Evolutionary conservation across 164 flowering plant genomes (phyloP), one percentile per base, ranked within the genome.

Genomic region (Stephania cephalantha): DNA sequence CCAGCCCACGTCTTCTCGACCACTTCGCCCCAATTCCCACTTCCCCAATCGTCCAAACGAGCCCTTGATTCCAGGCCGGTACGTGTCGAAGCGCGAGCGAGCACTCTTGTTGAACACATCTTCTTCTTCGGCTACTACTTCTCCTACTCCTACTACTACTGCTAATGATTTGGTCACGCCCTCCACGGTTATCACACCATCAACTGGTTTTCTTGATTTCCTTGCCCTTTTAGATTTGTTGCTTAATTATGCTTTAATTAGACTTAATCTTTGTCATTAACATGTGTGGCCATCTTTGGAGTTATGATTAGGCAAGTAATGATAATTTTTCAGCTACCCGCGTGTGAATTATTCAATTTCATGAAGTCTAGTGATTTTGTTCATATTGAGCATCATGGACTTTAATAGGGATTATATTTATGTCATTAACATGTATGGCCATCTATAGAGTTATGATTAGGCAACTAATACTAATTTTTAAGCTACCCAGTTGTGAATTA

Each of bases 41-140:
- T 67, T 64, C 29, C 55, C 35, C 61, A 61, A 5, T 67, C 76
- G 42, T 31, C 78, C 20, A 53, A 67, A 20, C 8, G 89, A 85
- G 76, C 80, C 89, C 75, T 83, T 83, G 22, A 64, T 88, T 80
- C 81, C 95, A 0, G 97, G 98, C 1, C 79, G 95, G 68, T 92
- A 94, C 79, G 55, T 94, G 2, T 92, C 98, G 55, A 94, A 92
- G 83, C 76, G 97, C 80, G 94, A 92, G 80, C 85, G 92, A 58
- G 88, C 90, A 1, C 70, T 81, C 29, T 45, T 74, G 42, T 45
- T 74, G 42, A 78, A 76, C 52, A 55, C 86, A 2, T 48, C 61
- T 6, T 29, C 87, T 71, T 74, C 70, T 9, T 7, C 42, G 4
- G 53, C 81, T 35, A 35, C 2, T 35, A 4, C 42, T 35, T 0